Evolutionary conservation across 2,329 filamentous ascomycete genomes (phyloP), one percentile per base, ranked within the genome.

Genomic region (Aspergillus spinulosporus): DNA sequence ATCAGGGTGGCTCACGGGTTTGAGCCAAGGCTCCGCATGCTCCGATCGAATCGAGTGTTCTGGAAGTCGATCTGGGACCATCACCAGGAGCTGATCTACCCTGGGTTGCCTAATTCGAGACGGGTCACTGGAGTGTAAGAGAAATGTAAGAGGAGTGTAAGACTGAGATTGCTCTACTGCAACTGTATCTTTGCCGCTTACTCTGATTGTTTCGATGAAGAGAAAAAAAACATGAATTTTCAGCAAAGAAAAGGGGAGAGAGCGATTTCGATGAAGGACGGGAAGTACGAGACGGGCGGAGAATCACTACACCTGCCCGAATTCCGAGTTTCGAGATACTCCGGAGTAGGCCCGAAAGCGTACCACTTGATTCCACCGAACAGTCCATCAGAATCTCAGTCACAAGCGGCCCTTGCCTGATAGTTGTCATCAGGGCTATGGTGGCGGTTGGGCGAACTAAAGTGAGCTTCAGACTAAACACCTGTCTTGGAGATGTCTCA

Each of bases 21-120:
- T n/a, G 36, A 39, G 36, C 47, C 29, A 36, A 36, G 31, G 34
- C 34, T 40, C 36, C 47, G 34, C 47, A 40, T 12, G 34, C 34
- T 21, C 26, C 39, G 47, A 49, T 49, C 47, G 36, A 49, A 43
- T 44, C 40, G 49, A 36, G 48, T 36, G 39, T 51, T 51, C 49
- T 51, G 49, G 39, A 51, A 51, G 29, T 34, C 36, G 49, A 51
- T 39, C 39, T 51, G 12, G n/a, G 49, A 28, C 49, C 46, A 28
- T 26, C n/a, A 36, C 34, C 7, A 36, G 28, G 47, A 36, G 14
- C 28, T 49, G 32, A 31, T 39, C 36, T 40, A 3, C n/a, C 28
- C 15, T 29, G 31, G 26, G 11, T 14, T 26, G 11, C 9, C 12
- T 49, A 36, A 49, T 49, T 49, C 34, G 47, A 49, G 11, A 14